Base-by-base conservation (phyloP, 257 asterid species). In the Salvia hispanica region DNA sequence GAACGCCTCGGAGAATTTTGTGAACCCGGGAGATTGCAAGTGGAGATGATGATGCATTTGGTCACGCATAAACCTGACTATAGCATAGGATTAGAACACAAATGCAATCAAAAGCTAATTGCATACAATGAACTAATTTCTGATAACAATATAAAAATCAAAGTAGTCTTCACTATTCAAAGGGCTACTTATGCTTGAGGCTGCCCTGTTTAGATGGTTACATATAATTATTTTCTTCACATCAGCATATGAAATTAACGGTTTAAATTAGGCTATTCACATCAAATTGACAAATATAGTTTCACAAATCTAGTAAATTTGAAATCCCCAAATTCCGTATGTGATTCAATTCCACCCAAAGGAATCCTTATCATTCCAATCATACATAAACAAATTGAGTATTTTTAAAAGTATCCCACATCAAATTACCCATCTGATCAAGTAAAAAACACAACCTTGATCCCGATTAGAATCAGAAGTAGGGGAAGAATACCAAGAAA, bases 21-120 rank as follows among this genome's bases (percentile, higher is more conserved):
- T 70, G 77, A 74, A 81, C 64, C 87, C 87, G 11, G 88, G 82
- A 43, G 77, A 53, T 34, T 76, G 83, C 72, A 79, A 66, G 25
- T 75, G 72, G 16, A 73, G 72, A 12, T 50, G 5, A 31, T 58
- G 45, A 62, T 40, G 34, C 44, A 66, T 40, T 40, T 42, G 54
- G 44, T 68, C 71, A 9, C 12, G 60, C 91, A 85, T 74, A 58
- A 83, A 80, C 85, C 89, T 84, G 77, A 15, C 12, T 39, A 69
- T 52, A 64, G 40, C 46, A 25, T 33, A 48, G 25, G 14, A 66
- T 2, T 31, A 6, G 48, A 4, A 39, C 6, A 50, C 58, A 42
- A 28, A n/a, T 25, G 7, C 5, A 25, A 39, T 37, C 36, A 65
- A 39, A 18, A 39, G 3, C 21, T 33, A 58, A 15, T 39, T 39